Evolutionary conservation across 805 yeast genomes (phyloP), one percentile per base, ranked within the genome.

Genomic region (Pichia sporocuriosa): DNA sequence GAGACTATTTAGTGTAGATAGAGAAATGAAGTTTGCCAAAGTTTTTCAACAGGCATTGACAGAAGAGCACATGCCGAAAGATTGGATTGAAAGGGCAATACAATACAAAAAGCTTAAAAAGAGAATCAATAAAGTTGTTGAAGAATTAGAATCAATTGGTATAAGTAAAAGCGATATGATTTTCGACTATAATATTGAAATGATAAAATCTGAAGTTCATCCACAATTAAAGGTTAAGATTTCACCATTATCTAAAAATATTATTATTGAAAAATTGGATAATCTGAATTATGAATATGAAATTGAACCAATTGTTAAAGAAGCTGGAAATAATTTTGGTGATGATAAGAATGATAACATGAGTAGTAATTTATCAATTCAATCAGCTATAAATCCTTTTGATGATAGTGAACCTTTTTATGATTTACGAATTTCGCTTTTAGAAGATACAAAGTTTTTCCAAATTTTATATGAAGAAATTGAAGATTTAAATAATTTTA

Each of bases 41-140:
- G 71, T 74, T 6, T 73, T 80, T 43, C 82, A 83, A 54, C 76
- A 79, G 51, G 72, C 78, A 2, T 67, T 84, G 20, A 66, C 66
- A 28, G 80, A 73, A 41, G 81, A 78, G 37, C 69, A 72, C 3
- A 66, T 82, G 13, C 90, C 90, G 6, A 67, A 65, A 22, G 81
- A 76, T 19, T 83, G 93, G 93, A 63, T 73, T 0, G 71, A 67
- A 23, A 72, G 75, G 6, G 84, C 88, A 12, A 81, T 83, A 35
- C 84, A 81, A 49, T 83, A 83, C 57, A 83, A 83, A 56, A 71
- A 77, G 3, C 58, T 83, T 44, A 83, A 83, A 55, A 84, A 83
- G 55, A 69, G 77, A 43, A 81, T 83, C 44, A 73, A 73, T 45
- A 68, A 67, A 45, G 84, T 83, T 13, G 88, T 81, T 13, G 62